Conservation (phyloP, 2,329 filamentous ascomycete genomes). For the Colletotrichum tamarilloi region DNA sequence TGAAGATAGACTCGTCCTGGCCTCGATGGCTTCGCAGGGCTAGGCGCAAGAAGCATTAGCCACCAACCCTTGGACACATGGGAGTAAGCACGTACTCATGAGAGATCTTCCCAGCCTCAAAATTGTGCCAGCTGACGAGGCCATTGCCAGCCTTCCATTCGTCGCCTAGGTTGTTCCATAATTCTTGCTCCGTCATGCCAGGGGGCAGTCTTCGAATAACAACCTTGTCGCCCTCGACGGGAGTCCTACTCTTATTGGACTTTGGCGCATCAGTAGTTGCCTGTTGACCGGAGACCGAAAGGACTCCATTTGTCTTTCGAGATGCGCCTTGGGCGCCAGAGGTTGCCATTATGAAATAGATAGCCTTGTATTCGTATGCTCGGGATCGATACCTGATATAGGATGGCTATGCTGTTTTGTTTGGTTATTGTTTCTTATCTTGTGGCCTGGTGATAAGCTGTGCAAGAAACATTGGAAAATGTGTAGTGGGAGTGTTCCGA, state of each 20-base stretch:
- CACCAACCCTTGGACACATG: conserved; percentile 1
- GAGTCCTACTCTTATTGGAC: conserved; percentile 59
- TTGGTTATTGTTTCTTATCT: conserved; percentile 7
- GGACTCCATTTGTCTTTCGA: conserved; percentile 62
- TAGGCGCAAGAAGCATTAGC: conserved; percentile 46
- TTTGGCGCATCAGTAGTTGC: conserved; percentile 52
- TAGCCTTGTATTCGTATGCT: background rate
- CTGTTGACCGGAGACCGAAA: conserved; percentile 60
- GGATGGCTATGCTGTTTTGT: conserved; percentile 18
- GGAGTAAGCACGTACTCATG: conserved; percentile 73
- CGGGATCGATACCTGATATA: background rate
- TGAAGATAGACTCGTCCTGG: conserved; percentile 87
- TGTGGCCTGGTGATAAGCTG: background rate
- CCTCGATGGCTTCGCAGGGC: conserved; percentile 84
- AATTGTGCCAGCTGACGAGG: conserved; percentile 87
- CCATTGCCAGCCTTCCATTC: conserved; percentile 86
- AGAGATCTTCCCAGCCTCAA: conserved; percentile 75
- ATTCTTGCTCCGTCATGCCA: conserved; percentile 83
- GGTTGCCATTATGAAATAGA: conserved; percentile 22
- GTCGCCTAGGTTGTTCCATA: conserved; percentile 75
- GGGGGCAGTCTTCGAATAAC: conserved; percentile 87
- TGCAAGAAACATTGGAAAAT: background rate
- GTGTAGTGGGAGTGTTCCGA: background rate
- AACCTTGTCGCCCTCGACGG: conserved; percentile 80
- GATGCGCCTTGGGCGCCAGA: conserved; percentile 25